Evolutionary conservation across 1,139 yeast genomes (phyloP), one percentile per base, ranked within the genome.

Genomic region (Pichia sp.): DNA sequence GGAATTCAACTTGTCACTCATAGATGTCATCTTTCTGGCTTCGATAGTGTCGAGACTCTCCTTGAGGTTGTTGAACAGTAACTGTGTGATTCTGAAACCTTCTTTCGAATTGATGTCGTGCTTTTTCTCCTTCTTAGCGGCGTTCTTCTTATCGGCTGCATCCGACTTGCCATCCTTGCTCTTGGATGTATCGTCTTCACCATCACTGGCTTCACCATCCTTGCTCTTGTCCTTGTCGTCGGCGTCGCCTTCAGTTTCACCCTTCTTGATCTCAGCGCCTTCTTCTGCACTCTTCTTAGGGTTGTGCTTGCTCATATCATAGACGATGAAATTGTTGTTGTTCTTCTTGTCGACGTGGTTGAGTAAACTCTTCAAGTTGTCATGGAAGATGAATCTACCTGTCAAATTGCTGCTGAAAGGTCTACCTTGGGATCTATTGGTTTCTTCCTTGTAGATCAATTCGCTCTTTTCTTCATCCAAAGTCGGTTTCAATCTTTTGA

Each of bases 321-420:
- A 60, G 24, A 56, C 47, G 6, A 52, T 21, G 42, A 56, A 52
- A 20, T 49, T 42, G 32, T 56, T 58, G 11, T 46, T 46, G n/a
- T 50, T 53, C 34, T 50, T 51, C 38, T 57, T 54, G 44, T 60
- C 58, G 44, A 58, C 48, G 38, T 55, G 53, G 47, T 47, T 57
- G 12, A 60, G 42, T 40, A 65, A 45, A 11, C 59, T 52, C 18
- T 50, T 50, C 28, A 63, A 42, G 19, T 54, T 48, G 4, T 54
- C 53, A 47, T 66, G 67, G 20, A 61, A 38, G 14, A 58, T 48
- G 45, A 70, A 68, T 38, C 71, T 56, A 14, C 70, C 67, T 11
- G 62, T 59, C 19, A 70, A 51, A 11, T 59, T 58, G 7, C 63
- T 61, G 17, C 70, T 66, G 48, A 66, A 70, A 6, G 75, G 75